These are phyloP conservation scores for Phytophthora hybrid DNA, from an alignment of 352 stramenopile species.

Conservation along the genomic window DNA sequence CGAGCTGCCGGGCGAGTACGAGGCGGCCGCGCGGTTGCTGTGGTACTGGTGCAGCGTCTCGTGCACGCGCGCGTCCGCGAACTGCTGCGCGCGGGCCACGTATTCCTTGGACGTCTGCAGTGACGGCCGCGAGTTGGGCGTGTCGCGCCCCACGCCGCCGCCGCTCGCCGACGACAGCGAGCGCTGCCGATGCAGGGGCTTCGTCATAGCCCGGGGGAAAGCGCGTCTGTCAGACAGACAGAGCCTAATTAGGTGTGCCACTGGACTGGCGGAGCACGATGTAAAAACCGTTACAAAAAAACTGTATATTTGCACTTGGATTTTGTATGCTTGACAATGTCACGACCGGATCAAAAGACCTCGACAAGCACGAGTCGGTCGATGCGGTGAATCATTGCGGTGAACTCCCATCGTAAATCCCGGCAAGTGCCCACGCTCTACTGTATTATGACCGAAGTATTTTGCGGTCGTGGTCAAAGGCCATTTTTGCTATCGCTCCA, in stretches of 20 bases:
- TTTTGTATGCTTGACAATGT: too few relatives aligned
- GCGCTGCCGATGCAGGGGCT: conserved; percentile 20
- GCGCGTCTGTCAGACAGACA: background rate
- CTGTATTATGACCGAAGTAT: too few relatives aligned
- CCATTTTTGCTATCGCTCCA: background rate
- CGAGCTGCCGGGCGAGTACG: conserved; percentile 10
- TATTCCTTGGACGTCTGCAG: conserved; percentile 45
- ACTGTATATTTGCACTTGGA: too few relatives aligned
- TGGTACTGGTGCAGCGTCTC: conserved; percentile 52
- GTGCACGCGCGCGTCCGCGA: conserved; percentile 42
- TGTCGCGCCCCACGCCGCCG: conserved; percentile 10
- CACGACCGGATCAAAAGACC: too few relatives aligned
- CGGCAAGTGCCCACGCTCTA: too few relatives aligned
- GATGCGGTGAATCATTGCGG: too few relatives aligned
- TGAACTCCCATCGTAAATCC: too few relatives aligned
- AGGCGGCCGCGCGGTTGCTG: conserved; percentile 43
- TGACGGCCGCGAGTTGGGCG: conserved; percentile 28
- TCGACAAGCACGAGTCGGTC: too few relatives aligned
- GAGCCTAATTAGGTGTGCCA: too few relatives aligned
- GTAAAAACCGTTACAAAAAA: too few relatives aligned
- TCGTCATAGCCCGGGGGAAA: conserved; percentile 21
- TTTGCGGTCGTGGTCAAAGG: too few relatives aligned
- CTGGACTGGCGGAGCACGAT: too few relatives aligned
- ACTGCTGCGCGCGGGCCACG: conserved; percentile 40
- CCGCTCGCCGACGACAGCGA: conserved; percentile 22